Conservation (phyloP, 2,329 filamentous ascomycete genomes). For the Aspergillus alliaceus region DNA sequence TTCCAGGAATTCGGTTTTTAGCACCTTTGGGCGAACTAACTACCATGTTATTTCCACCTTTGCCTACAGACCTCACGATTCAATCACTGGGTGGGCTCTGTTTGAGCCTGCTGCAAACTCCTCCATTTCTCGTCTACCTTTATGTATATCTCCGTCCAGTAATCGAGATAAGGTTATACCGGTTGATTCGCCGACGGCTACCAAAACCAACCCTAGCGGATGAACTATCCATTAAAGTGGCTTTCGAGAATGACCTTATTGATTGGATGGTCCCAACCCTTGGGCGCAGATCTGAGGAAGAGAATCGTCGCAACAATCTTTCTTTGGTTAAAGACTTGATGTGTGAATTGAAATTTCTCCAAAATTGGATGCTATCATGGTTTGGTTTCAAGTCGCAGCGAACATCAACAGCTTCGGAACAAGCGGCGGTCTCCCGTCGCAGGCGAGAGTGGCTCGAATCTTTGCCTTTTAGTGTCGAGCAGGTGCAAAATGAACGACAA, state of each 20-base stretch:
- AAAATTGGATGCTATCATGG: constrained; percentile 32
- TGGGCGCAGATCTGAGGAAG: constrained; percentile 42
- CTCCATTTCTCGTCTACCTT: constrained; percentile 36
- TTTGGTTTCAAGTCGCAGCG: constrained; percentile 26
- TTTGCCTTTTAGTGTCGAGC: constrained; percentile 31
- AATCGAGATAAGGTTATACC: constrained; percentile 41
- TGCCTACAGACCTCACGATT: constrained; percentile 30
- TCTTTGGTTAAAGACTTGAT: constrained; percentile 38
- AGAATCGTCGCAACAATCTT: constrained; percentile 37
- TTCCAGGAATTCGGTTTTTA: constrained; percentile 33
- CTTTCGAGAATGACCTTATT: constrained; percentile 44
- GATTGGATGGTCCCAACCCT: constrained; percentile 45
- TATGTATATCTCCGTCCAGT: constrained; percentile 39
- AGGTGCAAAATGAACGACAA: constrained; percentile 30
- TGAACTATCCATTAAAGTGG: constrained; percentile 43
- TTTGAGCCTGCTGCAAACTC: constrained; percentile 32
- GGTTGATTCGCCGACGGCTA: constrained; percentile 40
- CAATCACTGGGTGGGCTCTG: constrained; percentile 26
- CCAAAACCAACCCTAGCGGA: constrained; percentile 43
- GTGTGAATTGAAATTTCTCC: constrained; percentile 34
- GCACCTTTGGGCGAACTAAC: constrained; percentile 39
- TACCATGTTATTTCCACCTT: constrained; percentile 32
- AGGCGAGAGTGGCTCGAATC: constrained; percentile 28
- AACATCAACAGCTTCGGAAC: constrained; percentile 14
- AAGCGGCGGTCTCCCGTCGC: constrained; percentile 12